Base-by-base conservation (phyloP, 1,139 yeast genomes). In the Saccharomyces hybrid region DNA sequence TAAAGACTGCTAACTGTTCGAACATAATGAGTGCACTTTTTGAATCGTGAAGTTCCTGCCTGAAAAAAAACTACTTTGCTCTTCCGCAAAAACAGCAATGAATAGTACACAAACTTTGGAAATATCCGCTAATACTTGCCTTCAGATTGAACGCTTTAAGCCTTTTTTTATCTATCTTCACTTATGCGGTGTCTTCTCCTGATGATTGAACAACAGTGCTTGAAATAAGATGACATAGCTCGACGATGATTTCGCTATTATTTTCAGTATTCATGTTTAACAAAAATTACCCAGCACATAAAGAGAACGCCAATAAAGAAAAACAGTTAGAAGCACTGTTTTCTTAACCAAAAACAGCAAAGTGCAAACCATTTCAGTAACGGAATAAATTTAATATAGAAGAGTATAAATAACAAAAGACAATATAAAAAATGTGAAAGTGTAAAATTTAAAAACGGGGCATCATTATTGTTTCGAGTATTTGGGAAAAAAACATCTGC, bases 1-100 rank as follows among this genome's bases (percentile, higher is more conserved):
- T 75, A 69, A 83, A 82, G 1, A 83, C 74, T 11, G 78, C 69
- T 56, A 82, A 74, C 60, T 79, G 81, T 58, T 80, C 86, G 54
- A 82, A 75, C 86, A 81, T 81, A 38, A 38, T 20, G 4, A 38
- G 5, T 38, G 25, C 44, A 38, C 26, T 13, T 47, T 2, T 32
- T n/a, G 38, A 13, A 32, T 2, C 16, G 38, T 32, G 16, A 13
- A 5, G 5, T 9, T 13, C 38, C 16, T n/a, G 6, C 20, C 6
- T 32, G 16, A 13, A 32, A 32, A 31, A 32, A 5, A 5, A 38
- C 13, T 7, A 38, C 13, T 38, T 20, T 20, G 20, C 20, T 20
- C 20, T 20, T 20, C 20, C 20, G 7, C 6, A 11, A 6, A 8
- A 38, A 8, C 23, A 13, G 44, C 23, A 20, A 20, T 38, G 23